Conservation (phyloP, 208 protist genomes). For the Crithidia bombi region DNA sequence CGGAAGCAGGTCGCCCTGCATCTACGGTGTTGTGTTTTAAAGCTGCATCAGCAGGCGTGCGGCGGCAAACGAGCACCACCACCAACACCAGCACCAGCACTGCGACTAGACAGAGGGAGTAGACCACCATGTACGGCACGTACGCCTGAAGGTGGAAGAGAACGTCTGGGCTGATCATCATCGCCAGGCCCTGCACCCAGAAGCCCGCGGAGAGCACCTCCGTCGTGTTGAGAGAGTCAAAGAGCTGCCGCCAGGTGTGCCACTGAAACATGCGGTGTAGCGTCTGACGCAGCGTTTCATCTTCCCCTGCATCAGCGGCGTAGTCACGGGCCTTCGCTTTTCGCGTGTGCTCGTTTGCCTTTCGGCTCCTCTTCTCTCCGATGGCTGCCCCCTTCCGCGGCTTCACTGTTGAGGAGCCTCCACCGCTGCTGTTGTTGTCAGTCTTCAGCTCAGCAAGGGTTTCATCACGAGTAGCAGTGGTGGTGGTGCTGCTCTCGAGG, state of each 20-base stretch:
- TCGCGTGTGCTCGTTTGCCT: background rate
- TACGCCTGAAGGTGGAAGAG: conserved; percentile 20
- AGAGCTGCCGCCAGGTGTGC: conserved; percentile 9
- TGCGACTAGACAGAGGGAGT: background rate
- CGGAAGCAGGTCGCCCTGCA: too few species aligned
- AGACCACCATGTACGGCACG: background rate
- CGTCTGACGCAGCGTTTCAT: conserved; percentile 4
- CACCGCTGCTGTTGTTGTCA: too few species aligned
- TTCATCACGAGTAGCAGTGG: too few species aligned
- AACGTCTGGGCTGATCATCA: background rate
- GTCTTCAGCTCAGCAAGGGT: too few species aligned
- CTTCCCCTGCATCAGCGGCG: background rate
- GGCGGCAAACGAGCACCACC: background rate
- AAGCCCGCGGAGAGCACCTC: conserved; percentile 6
- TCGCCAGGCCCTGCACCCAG: conserved; percentile 9
- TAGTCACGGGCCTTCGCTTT: background rate
- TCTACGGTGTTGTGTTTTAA: too few species aligned
- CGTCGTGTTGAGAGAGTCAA: conserved; percentile 7
- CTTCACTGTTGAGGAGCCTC: too few species aligned
- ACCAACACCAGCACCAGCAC: conserved; percentile 1
- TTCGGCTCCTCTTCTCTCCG: background rate
- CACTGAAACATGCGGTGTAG: conserved; percentile 7
- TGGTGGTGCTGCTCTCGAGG: background rate
- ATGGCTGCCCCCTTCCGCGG: too few species aligned
- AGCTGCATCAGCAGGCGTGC: background rate